Percentiles rank a stretch among this genome's conserved stretches.
phyloP scores from a whole-genome alignment of 1,284 basidiomycete genomes.

The Veloporphyrellus conicus region DNA sequence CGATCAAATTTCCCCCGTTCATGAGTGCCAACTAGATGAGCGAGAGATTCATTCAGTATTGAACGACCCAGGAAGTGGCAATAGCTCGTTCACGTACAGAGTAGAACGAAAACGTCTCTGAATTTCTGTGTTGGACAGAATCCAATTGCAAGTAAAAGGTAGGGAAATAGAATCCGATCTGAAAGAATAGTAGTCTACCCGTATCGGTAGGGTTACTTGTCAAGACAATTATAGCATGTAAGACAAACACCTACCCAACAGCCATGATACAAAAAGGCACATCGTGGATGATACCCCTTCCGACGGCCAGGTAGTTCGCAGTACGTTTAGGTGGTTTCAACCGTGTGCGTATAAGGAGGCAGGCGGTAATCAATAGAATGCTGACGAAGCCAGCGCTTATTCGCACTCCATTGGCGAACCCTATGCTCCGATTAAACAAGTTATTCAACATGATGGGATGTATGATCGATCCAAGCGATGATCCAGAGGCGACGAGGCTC shows the following conservation, averaged over 20 bases:
- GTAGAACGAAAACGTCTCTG: slow-evolving; percentile 31
- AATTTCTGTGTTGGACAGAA: slow-evolving; percentile 25
- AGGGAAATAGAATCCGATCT: slow-evolving; percentile 21
- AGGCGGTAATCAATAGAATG: slow-evolving; percentile 23
- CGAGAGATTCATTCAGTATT: not conserved
- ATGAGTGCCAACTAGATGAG: slow-evolving; percentile 24
- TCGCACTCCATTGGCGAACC: slow-evolving; percentile 30
- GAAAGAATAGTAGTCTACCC: slow-evolving; percentile 20
- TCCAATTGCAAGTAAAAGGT: slow-evolving; percentile 33
- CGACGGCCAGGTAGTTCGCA: slow-evolving; percentile 21
- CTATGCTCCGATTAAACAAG: slow-evolving; percentile 29
- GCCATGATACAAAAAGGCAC: slow-evolving; percentile 21
- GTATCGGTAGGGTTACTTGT: not conserved
- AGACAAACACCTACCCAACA: slow-evolving; percentile 19
- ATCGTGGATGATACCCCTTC: slow-evolving; percentile 18
- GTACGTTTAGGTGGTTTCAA: slow-evolving; percentile 18
- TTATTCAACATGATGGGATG: slow-evolving; percentile 43
- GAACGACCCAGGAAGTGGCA: not conserved
- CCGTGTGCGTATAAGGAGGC: slow-evolving; percentile 32
- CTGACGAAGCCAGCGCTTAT: slow-evolving; percentile 32
- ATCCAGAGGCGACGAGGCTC: slow-evolving; percentile 33
- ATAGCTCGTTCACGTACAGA: slow-evolving; percentile 18
- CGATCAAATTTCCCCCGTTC: slow-evolving; percentile 25
- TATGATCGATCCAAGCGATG: slow-evolving; percentile 33
- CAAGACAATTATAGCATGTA: not conserved